A percentile compares a stretch with the other conserved stretches of the same genome.
phyloP scores from a whole-genome alignment of 2,329 filamentous ascomycete species.

The Fusarium praegraminearum region DNA sequence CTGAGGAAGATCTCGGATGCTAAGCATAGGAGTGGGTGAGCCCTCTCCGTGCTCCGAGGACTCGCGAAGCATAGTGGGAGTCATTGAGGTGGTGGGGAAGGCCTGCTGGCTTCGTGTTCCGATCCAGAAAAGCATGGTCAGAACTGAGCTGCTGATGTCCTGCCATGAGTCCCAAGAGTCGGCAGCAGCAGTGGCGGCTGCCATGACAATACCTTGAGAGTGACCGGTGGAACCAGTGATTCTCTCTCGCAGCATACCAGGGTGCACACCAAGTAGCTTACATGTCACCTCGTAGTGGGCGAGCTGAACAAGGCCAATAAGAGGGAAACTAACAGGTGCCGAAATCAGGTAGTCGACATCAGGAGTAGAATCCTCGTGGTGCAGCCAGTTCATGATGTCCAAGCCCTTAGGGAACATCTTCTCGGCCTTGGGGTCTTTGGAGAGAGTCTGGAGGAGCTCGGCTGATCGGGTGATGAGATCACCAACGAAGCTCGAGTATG shows the following conservation, averaged over 20 bases:
- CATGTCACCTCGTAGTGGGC: constrained; percentile 96
- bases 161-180: constrained; percentile 94
- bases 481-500: constrained; percentile 90
- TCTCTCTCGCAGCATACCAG: constrained; percentile 86
- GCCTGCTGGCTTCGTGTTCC: constrained; percentile 96
- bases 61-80: constrained; percentile 90
- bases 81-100: constrained; percentile 93
- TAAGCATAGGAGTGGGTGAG: constrained; percentile 96
- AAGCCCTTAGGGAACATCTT: constrained; percentile 98
- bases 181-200: constrained; percentile 89
- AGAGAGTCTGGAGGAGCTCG: constrained; percentile 86
- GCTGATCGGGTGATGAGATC: constrained; percentile 86
- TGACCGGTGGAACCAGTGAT: constrained; percentile 93
- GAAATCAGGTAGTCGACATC: constrained; percentile 95
- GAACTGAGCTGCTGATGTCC: constrained; percentile 79
- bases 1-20: constrained; percentile 91
- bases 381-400: constrained; percentile 93
- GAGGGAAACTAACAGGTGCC: constrained; percentile 92
- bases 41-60: constrained; percentile 95
- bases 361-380: constrained; percentile 87
- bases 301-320: constrained; percentile 96
- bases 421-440: constrained; percentile 85
- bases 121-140: constrained; percentile 98
- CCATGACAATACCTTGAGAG: constrained; percentile 95
- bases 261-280: constrained; percentile 88